Percentiles rank a stretch among this genome's conserved stretches.
Conservation (phyloP, 2,329 filamentous ascomycete species). For the Cladosporium sp. region DNA sequence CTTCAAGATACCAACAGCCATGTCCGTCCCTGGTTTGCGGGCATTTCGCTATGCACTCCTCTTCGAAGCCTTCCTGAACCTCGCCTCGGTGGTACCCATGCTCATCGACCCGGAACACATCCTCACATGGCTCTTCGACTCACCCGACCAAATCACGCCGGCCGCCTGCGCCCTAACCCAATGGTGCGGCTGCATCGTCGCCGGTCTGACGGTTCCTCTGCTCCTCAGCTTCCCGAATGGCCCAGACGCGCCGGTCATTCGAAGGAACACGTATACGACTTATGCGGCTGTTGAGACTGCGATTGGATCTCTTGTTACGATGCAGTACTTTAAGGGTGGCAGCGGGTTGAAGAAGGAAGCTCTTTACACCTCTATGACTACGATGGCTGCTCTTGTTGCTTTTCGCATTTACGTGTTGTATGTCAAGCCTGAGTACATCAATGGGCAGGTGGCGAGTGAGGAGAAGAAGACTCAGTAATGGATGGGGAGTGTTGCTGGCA, state of each 20-base stretch:
- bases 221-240: conserved; percentile 26
- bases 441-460: conserved; percentile 17
- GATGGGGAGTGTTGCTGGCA: background rate
- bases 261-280: conserved; percentile 20
- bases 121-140: conserved; percentile 21
- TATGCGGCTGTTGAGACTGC: conserved; percentile 22
- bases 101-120: conserved; percentile 21
- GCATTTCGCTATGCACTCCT: conserved; percentile 26
- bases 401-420: conserved; percentile 21
- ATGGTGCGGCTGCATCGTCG: conserved; percentile 22
- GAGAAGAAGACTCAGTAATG: conserved; percentile 16
- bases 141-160: conserved; percentile 21
- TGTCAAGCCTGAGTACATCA: conserved; percentile 22
- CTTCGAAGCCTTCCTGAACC: conserved; percentile 23
- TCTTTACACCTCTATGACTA: conserved; percentile 12
- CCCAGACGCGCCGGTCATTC: background rate
- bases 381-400: conserved; percentile 15
- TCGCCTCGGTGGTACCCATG: conserved; percentile 18
- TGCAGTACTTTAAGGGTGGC: conserved; percentile 19
- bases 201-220: conserved; percentile 24
- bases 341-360: conserved; percentile 19
- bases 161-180: conserved; percentile 20
- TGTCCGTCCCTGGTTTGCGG: conserved; percentile 14
- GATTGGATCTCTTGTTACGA: conserved; percentile 21
- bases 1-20: background rate